Percentiles rank a stretch among this genome's conserved stretches.
Conservation (phyloP, 2,329 filamentous ascomycete species). For the Neonectria magnoliae region DNA sequence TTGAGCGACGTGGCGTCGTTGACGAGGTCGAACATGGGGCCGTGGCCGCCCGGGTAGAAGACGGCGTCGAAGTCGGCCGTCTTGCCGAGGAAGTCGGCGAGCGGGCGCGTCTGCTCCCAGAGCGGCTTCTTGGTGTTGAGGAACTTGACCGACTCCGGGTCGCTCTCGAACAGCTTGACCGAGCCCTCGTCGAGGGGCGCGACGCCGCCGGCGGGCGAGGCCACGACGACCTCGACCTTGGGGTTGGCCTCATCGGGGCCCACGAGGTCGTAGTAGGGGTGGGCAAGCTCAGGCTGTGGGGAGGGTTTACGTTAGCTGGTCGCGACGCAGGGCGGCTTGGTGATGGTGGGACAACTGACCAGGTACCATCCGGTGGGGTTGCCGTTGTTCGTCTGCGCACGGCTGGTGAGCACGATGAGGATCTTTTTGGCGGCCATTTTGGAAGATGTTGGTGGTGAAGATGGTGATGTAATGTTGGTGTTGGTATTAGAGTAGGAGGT, state of each 20-base stretch:
- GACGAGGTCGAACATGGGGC: conserved; percentile 73
- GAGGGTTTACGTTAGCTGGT: background rate
- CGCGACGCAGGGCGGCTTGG: background rate
- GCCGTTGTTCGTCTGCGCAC: conserved; percentile 59
- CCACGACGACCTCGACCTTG: conserved; percentile 64
- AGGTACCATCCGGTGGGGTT: conserved; percentile 77
- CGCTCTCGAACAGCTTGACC: conserved; percentile 63
- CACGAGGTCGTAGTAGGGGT: conserved; percentile 69
- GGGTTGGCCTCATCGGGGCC: conserved; percentile 41
- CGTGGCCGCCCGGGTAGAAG: conserved; percentile 66
- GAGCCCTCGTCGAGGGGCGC: conserved; percentile 70
- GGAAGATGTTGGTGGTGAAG: background rate
- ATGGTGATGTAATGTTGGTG: background rate
- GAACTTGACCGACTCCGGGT: conserved; percentile 64
- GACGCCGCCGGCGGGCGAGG: conserved; percentile 70
- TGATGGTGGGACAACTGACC: conserved; percentile 51
- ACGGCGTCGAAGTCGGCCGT: conserved; percentile 70
- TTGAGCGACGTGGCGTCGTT: conserved; percentile 62
- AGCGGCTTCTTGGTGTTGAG: conserved; percentile 63
- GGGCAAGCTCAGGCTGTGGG: conserved; percentile 68
- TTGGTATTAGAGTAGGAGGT: background rate
- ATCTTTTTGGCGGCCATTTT: conserved; percentile 70
- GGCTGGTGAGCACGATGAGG: conserved; percentile 77
- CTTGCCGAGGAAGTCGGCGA: conserved; percentile 65
- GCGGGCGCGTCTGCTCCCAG: conserved; percentile 71